A percentile compares a stretch with the other conserved stretches of the same genome.
Evolutionary conservation across 352 stramenopile genomes (phyloP).

Genomic region (Aphanomyces euteiches): DNA sequence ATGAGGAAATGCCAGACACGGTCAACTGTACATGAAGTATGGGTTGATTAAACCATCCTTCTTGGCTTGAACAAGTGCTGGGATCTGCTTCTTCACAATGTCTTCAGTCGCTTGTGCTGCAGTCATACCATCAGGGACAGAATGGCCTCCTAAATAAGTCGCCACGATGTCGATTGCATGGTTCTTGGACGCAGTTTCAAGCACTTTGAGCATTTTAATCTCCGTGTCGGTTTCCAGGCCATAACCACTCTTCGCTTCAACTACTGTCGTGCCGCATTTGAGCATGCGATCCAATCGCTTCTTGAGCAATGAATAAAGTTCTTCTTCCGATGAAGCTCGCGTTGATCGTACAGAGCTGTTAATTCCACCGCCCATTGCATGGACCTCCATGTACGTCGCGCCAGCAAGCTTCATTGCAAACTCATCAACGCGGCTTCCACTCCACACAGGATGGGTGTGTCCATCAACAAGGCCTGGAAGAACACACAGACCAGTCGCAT

Average conservation of each 20-base stretch:
- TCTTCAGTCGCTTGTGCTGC: conserved; percentile 58
- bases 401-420: conserved; percentile 85
- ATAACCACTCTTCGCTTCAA: conserved; percentile 82
- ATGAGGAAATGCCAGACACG: background rate
- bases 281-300: conserved; percentile 69
- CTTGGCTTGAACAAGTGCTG: conserved; percentile 58
- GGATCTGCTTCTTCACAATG: conserved; percentile 74
- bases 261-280: conserved; percentile 63
- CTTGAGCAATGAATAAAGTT: conserved; percentile 51
- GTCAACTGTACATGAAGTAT: conserved; percentile 61
- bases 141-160: conserved; percentile 73
- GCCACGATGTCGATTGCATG: conserved; percentile 72
- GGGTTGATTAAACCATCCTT: conserved; percentile 66
- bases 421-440: conserved; percentile 78
- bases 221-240: conserved; percentile 76
- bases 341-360: conserved; percentile 76
- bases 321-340: conserved; percentile 55
- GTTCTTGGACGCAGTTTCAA: conserved; percentile 51
- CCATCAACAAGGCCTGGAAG: conserved; percentile 75
- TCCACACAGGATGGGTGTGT: conserved; percentile 83
- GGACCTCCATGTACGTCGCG: conserved; percentile 82
- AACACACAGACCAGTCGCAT: conserved; percentile 62
- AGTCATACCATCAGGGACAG: conserved; percentile 67
- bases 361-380: conserved; percentile 72
- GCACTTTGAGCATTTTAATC: conserved; percentile 81